Percentiles rank a stretch among this genome's conserved stretches.
These are phyloP conservation scores for Aureobasidium zeae DNA, from an alignment of 2,329 filamentous ascomycete genomes.

Conservation along the genomic window DNA sequence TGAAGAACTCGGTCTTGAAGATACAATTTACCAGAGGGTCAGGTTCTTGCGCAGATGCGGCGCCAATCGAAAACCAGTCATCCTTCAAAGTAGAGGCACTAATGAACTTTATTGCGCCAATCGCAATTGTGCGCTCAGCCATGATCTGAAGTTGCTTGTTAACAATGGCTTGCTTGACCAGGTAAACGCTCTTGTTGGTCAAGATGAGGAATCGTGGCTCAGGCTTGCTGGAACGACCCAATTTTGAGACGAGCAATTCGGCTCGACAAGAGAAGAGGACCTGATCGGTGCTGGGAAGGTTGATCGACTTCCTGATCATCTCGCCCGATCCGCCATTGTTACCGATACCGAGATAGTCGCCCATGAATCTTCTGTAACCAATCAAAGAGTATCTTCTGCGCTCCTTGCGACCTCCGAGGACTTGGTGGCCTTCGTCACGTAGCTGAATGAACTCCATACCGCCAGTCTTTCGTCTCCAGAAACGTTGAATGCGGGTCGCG, in stretches of 20 bases:
- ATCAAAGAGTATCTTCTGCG: constrained; percentile 82
- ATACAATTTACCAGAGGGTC: constrained; percentile 91
- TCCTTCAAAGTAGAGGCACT: constrained; percentile 73
- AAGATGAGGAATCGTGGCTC: constrained; percentile 77
- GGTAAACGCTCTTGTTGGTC: constrained; percentile 78
- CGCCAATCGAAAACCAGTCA: constrained; percentile 91
- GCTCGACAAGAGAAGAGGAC: constrained; percentile 84
- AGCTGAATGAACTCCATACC: constrained; percentile 83
- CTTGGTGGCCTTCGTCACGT: constrained; percentile 74
- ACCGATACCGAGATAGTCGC: constrained; percentile 86
- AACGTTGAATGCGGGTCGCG: constrained; percentile 84
- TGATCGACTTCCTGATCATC: constrained; percentile 65
- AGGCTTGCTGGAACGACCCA: constrained; percentile 90
- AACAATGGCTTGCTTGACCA: constrained; percentile 73
- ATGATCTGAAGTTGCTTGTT: constrained; percentile 75
- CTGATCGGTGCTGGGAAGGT: constrained; percentile 60
- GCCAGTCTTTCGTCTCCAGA: constrained; percentile 89
- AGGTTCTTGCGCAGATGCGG: constrained; percentile 82
- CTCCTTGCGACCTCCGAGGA: constrained; percentile 81
- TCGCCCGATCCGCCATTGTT: constrained; percentile 71
- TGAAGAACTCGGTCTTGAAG: constrained; percentile 95
- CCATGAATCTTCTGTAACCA: constrained; percentile 83
- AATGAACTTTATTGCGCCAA: constrained; percentile 84
- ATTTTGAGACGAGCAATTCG: constrained; percentile 85
- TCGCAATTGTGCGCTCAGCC: constrained; percentile 69